Percentiles rank a stretch among this genome's conserved stretches.
Evolutionary conservation across 306 rosid species (phyloP).

Genomic region (Vachellia collinsii): DNA sequence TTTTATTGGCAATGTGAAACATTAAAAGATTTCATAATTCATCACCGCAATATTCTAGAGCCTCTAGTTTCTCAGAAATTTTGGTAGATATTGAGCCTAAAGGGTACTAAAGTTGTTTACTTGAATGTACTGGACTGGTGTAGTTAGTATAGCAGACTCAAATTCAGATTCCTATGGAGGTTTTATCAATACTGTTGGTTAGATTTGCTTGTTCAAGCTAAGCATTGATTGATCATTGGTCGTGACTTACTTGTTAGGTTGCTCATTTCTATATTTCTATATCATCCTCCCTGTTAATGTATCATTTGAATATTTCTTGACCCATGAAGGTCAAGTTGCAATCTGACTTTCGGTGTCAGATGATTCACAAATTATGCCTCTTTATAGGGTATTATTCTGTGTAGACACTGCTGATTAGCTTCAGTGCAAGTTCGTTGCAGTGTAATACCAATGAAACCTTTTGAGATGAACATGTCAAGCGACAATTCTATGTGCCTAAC

Average conservation of each 20-base stretch:
- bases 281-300: not conserved
- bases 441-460: constrained; percentile 2
- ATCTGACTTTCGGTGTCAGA: not conserved
- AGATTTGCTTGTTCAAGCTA: constrained; percentile 12
- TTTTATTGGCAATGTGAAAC: constrained; percentile 11
- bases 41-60: constrained; percentile 8
- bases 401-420: constrained; percentile 9
- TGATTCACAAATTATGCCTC: constrained; percentile 17
- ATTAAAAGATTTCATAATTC: constrained; percentile 2
- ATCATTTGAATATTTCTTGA: constrained; percentile 2
- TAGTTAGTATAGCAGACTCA: not conserved
- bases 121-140: constrained; percentile 12
- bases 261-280: not conserved
- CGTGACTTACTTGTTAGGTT: not conserved
- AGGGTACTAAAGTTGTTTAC: not conserved
- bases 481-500: constrained; percentile 6
- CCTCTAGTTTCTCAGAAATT: not conserved
- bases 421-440: not conserved
- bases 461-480: constrained; percentile 3
- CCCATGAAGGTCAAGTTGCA: constrained; percentile 24
- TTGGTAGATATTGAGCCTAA: constrained; percentile 11
- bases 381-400: not conserved
- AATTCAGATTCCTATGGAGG: constrained; percentile 1
- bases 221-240: not conserved
- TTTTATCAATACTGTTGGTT: not conserved